These are phyloP conservation scores for Ganoderma lingzhi DNA, from an alignment of 1,284 basidiomycete genomes.

Conservation along the genomic window DNA sequence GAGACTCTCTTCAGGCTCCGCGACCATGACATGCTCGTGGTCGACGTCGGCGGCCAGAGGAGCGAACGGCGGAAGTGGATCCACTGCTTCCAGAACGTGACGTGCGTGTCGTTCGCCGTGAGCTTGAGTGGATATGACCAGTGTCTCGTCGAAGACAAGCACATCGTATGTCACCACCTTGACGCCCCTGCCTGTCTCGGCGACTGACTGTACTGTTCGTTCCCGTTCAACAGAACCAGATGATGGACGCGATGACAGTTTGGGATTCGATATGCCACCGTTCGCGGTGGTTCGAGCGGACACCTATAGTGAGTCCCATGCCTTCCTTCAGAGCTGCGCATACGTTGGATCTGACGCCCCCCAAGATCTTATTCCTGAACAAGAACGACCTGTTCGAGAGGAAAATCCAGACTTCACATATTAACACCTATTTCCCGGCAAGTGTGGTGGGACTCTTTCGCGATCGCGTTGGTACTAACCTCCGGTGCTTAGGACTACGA, in stretches of 20 bases:
- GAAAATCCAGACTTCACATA: conserved; percentile 84
- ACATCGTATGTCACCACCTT: conserved; percentile 68
- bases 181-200: background rate
- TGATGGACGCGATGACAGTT: conserved; percentile 95
- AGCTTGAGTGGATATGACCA: conserved; percentile 92
- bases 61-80: conserved; percentile 92
- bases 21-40: conserved; percentile 85
- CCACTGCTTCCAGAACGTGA: conserved; percentile 87
- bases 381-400: conserved; percentile 90
- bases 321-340: background rate
- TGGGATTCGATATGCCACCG: conserved; percentile 92
- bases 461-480: conserved; percentile 14
- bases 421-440: conserved; percentile 88
- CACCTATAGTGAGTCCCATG: conserved; percentile 77
- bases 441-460: conserved; percentile 36
- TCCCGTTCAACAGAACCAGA: conserved; percentile 75
- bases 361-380: conserved; percentile 88
- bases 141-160: conserved; percentile 92
- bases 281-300: conserved; percentile 92
- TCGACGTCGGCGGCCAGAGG: conserved; percentile 92
- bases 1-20: conserved; percentile 86
- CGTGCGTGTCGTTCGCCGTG: conserved; percentile 88
- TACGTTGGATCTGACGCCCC: conserved; percentile 18
- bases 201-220: background rate
- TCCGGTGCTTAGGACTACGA: conserved; percentile 69